Conservation (phyloP, 1,284 basidiomycete species). For the Naganishia sp. region DNA sequence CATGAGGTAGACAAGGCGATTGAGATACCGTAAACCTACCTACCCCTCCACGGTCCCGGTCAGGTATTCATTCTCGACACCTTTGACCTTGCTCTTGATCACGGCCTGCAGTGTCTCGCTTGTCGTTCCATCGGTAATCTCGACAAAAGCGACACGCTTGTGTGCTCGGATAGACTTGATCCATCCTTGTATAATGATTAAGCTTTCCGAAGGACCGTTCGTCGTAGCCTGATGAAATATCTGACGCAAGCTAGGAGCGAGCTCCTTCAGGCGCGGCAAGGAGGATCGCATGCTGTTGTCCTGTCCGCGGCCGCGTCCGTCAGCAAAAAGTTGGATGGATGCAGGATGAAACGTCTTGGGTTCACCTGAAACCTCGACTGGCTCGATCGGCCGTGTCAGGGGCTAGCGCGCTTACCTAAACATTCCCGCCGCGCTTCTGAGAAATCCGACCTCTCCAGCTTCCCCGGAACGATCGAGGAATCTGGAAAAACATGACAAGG, state of each 20-base stretch:
- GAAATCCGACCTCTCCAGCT: neutral
- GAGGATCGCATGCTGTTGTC: slow-evolving; percentile 6
- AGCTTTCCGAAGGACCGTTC: neutral
- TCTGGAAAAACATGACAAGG: slow-evolving; percentile 28
- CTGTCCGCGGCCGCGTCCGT: too few species aligned
- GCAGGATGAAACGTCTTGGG: neutral
- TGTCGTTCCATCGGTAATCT: slow-evolving; percentile 77
- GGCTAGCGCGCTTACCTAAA: slow-evolving; percentile 26
- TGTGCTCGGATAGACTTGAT: slow-evolving; percentile 78
- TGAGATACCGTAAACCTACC: slow-evolving; percentile 44
- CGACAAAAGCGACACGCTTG: slow-evolving; percentile 81
- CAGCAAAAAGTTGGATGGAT: neutral
- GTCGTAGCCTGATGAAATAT: neutral
- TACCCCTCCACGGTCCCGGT: slow-evolving; percentile 49
- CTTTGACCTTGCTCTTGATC: slow-evolving; percentile 57
- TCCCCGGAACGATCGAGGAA: slow-evolving; percentile 22
- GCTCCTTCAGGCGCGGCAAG: neutral
- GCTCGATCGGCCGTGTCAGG: too few species aligned
- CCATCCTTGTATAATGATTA: slow-evolving; percentile 65
- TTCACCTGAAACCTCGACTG: too few species aligned
- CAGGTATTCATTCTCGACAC: neutral
- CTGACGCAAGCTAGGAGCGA: slow-evolving; percentile 12
- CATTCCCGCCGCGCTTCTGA: slow-evolving; percentile 14
- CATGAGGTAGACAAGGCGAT: too few species aligned
- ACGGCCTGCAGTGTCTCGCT: slow-evolving; percentile 73